These are phyloP conservation scores for Hymenoscyphus albidus DNA, from an alignment of 2,329 filamentous ascomycete genomes.

Conservation along the genomic window DNA sequence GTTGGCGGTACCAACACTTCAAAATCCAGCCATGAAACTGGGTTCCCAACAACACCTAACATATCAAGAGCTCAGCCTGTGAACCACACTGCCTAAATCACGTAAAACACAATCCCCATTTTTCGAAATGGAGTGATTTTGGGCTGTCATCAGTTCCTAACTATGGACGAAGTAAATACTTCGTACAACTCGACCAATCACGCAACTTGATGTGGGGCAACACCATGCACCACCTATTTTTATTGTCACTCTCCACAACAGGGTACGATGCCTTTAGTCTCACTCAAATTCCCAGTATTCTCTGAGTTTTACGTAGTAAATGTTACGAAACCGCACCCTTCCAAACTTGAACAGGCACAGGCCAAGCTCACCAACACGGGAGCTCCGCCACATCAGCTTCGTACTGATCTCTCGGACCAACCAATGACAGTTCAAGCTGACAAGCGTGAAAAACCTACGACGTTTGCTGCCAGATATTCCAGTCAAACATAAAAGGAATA, in stretches of 20 bases:
- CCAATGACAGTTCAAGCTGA: background rate
- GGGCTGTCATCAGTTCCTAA: background rate
- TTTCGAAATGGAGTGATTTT: background rate
- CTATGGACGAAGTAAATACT: background rate
- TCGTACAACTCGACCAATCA: background rate
- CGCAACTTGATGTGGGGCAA: background rate
- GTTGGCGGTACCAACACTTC: background rate
- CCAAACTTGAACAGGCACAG: background rate
- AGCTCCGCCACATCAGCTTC: background rate
- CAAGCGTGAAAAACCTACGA: background rate
- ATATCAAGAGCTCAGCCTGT: background rate
- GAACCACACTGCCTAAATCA: background rate
- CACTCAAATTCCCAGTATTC: background rate
- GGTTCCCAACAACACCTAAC: background rate
- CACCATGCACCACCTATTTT: background rate
- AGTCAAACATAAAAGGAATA: background rate
- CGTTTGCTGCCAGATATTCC: background rate
- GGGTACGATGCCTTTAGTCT: background rate
- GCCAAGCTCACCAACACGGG: background rate
- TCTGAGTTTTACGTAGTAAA: background rate
- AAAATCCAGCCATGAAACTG: background rate
- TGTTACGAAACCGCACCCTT: background rate
- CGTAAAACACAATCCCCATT: background rate
- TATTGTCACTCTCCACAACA: background rate
- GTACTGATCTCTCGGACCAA: background rate